Evolutionary conservation across 2,329 filamentous ascomycete genomes (phyloP), one percentile per base, ranked within the genome.

Genomic region (Apiospora malaysiana): DNA sequence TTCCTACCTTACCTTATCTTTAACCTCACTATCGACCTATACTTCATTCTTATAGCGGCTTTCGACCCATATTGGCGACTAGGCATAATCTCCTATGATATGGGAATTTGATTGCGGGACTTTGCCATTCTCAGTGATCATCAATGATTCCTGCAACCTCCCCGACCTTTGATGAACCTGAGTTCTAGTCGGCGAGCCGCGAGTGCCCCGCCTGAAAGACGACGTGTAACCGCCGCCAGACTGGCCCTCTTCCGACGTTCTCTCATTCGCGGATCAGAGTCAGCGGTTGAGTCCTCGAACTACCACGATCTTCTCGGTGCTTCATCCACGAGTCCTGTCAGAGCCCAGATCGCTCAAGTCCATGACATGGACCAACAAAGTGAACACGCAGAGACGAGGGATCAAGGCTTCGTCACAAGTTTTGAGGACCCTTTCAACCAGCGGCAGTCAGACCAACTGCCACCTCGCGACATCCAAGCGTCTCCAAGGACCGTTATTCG

Each of bases 401-500:
- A 63, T 18, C 56, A 63, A 21, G 56, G 21, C 9, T 40, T 23
- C 21, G 37, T 63, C 32, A n/a, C 21, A 12, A 12, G n/a, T 23
- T 3, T 21, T 32, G 32, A 4, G 14, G 56, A 40, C n/a, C 56
- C 21, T 18, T 63, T 23, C 32, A n/a, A 27, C 18, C 56, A 40
- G 37, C 9, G 21, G 9, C 56, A 10, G n/a, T 10, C 40, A 69
- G 49, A 69, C 12, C 32, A 14, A 32, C 63, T 47, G 37, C 32
- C 32, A 23, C 32, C 18, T 9, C 18, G 21, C 32, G 32, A 43
- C 7, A 23, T 45, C 21, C 21, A 69, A 12, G 10, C 25, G 45
- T 68, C 71, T 47, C 71, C 63, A 3, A 65, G 66, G 16, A 45
- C 59, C 37, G 70, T 68, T 32, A 45, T 76, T 25, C 75, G 68